Evolutionary conservation across 2,329 filamentous ascomycete genomes (phyloP).

Genomic region (Madurella fahalii): DNA sequence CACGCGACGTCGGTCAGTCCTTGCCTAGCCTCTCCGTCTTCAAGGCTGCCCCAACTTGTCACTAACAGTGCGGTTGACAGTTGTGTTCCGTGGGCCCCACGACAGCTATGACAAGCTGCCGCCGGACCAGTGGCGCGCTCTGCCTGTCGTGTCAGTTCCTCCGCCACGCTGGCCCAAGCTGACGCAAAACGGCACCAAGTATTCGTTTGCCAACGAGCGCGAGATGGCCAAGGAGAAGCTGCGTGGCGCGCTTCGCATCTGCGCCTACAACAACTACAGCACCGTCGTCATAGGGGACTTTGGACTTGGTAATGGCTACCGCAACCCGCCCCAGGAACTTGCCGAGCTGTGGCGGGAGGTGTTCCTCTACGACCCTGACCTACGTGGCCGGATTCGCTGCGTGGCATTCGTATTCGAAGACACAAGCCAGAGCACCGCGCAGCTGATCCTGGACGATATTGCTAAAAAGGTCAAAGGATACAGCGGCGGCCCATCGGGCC

Average conservation of each 20-base stretch:
- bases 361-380: slow-evolving; percentile 58
- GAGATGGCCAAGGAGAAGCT: slow-evolving; percentile 72
- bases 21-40: background rate
- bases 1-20: slow-evolving; percentile 58
- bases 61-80: slow-evolving; percentile 32
- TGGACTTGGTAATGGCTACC: slow-evolving; percentile 58
- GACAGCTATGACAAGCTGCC: slow-evolving; percentile 58
- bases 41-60: background rate
- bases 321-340: slow-evolving; percentile 62
- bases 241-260: slow-evolving; percentile 65
- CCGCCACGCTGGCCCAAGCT: slow-evolving; percentile 71
- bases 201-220: slow-evolving; percentile 67
- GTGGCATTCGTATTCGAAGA: slow-evolving; percentile 65
- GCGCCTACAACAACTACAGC: slow-evolving; percentile 54
- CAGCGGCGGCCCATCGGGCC: slow-evolving; percentile 29
- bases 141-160: slow-evolving; percentile 71
- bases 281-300: slow-evolving; percentile 61
- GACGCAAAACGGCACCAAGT: slow-evolving; percentile 60
- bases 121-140: slow-evolving; percentile 48
- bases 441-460: slow-evolving; percentile 52
- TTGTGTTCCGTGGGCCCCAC: slow-evolving; percentile 68
- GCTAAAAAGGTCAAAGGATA: slow-evolving; percentile 44
- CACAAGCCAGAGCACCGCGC: slow-evolving; percentile 48
- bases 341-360: slow-evolving; percentile 64
- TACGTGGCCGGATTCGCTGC: slow-evolving; percentile 57